These are phyloP conservation scores for Geotrichum aggregatum DNA, from an alignment of 1,139 yeast species.

Conservation along the genomic window DNA sequence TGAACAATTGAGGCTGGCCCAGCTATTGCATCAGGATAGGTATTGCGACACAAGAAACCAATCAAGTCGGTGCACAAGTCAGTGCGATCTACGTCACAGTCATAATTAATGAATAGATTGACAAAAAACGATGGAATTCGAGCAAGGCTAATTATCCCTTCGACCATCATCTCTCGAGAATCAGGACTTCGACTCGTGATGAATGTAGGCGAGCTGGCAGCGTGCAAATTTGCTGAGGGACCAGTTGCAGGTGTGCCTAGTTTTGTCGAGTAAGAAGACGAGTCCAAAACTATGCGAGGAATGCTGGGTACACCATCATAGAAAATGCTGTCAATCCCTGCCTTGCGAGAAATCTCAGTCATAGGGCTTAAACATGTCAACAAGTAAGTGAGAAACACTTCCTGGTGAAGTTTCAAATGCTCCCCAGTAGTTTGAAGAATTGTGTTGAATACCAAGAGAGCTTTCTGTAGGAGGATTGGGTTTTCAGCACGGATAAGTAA, in stretches of 20 bases:
- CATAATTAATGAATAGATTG: conserved; percentile 73
- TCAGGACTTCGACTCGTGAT: conserved; percentile 38
- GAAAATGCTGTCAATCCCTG: conserved; percentile 41
- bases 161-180: conserved; percentile 76
- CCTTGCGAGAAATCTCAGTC: conserved; percentile 41
- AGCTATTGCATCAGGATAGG: conserved; percentile 74
- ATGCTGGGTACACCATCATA: conserved; percentile 42
- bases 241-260: conserved; percentile 24
- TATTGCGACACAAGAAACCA: conserved; percentile 66
- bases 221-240: conserved; percentile 22
- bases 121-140: conserved; percentile 78
- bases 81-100: conserved; percentile 83
- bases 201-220: conserved; percentile 21
- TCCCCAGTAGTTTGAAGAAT: conserved; percentile 39
- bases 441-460: conserved; percentile 72
- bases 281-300: conserved; percentile 35
- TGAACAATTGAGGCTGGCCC: conserved; percentile 85
- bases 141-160: conserved; percentile 72
- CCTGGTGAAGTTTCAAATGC: conserved; percentile 42
- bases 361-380: conserved; percentile 40
- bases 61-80: conserved; percentile 71
- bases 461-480: conserved; percentile 64
- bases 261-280: conserved; percentile 26
- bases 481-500: conserved; percentile 71
- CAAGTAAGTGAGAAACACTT: conserved; percentile 40